A percentile compares a stretch with the other conserved stretches of the same genome.
These are phyloP conservation scores for Phialophora tarda DNA, from an alignment of 2,329 filamentous ascomycete species.

Conservation along the genomic window DNA sequence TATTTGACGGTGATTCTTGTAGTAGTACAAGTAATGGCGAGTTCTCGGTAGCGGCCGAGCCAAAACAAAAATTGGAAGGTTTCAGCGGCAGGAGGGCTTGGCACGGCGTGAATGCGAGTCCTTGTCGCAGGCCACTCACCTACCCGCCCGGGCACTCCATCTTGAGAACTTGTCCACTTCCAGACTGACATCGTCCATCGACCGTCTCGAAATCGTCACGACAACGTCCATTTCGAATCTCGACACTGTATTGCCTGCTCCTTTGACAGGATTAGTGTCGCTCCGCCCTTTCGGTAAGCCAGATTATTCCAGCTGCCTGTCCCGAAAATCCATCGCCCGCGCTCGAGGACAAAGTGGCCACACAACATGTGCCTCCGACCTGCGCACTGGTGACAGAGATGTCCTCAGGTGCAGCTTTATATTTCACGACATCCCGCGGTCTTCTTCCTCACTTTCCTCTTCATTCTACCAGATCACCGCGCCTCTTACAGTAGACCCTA, in stretches of 20 bases:
- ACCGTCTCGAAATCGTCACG: conserved; percentile 27
- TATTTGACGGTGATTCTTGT: too few relatives aligned
- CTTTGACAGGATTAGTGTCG: conserved; percentile 29
- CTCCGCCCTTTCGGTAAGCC: conserved; percentile 35
- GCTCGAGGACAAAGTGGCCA: conserved; percentile 41
- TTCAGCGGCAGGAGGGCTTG: conserved; percentile 6
- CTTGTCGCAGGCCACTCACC: conserved; percentile 8
- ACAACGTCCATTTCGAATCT: conserved; percentile 24
- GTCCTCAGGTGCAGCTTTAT: conserved; percentile 18
- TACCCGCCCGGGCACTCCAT: conserved; percentile 21
- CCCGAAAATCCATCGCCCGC: conserved; percentile 15
- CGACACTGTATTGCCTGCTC: conserved; percentile 32
- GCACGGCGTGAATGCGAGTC: conserved; percentile 8
- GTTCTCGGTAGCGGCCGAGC: not conserved
- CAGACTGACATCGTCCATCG: conserved; percentile 25
- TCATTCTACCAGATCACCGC: conserved; percentile 7
- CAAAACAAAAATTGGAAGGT: conserved; percentile 5
- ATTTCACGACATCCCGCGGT: conserved; percentile 13
- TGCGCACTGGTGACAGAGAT: conserved; percentile 25
- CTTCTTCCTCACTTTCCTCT: conserved; percentile 6
- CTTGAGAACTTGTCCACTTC: conserved; percentile 30
- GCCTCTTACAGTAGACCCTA: conserved; percentile 18
- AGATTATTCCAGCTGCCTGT: conserved; percentile 37
- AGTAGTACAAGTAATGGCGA: not conserved
- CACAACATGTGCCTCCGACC: conserved; percentile 30